These are phyloP conservation scores for Petrea volubilis DNA, from an alignment of 257 asterid genomes.

Conservation along the genomic window DNA sequence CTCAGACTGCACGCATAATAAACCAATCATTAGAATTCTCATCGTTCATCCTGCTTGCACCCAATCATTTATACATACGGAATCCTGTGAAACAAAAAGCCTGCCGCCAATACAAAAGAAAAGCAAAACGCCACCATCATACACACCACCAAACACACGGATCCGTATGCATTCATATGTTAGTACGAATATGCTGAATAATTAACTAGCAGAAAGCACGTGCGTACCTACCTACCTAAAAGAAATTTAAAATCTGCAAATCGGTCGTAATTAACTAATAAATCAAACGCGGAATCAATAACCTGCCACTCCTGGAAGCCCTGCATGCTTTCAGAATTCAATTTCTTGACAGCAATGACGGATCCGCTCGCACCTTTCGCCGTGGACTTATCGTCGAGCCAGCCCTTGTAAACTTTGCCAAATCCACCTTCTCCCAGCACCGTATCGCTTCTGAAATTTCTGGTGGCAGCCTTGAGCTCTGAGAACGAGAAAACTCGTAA, in stretches of 20 bases:
- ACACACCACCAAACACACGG: background rate
- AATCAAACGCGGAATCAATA: background rate
- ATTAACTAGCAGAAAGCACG: too few relatives aligned
- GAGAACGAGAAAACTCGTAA: constrained; percentile 56
- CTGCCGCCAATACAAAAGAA: background rate
- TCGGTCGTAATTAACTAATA: too few relatives aligned
- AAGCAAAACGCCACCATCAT: background rate
- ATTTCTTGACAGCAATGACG: constrained; percentile 75
- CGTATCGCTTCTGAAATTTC: constrained; percentile 65
- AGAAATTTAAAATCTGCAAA: too few relatives aligned
- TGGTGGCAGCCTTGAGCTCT: constrained; percentile 70
- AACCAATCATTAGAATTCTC: constrained; percentile 10
- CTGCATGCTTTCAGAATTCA: constrained; percentile 69
- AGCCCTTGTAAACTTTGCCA: constrained; percentile 90
- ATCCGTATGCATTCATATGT: too few relatives aligned
- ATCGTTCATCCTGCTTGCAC: background rate
- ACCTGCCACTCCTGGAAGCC: constrained; percentile 92
- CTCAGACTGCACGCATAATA: constrained; percentile 55
- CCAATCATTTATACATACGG: too few relatives aligned
- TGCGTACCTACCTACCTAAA: too few relatives aligned
- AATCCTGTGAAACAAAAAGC: too few relatives aligned
- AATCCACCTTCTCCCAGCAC: constrained; percentile 97
- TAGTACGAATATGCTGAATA: too few relatives aligned
- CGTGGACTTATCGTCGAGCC: constrained; percentile 63
- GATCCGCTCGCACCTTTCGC: constrained; percentile 42